Base-by-base conservation (phyloP, 495 filamentous ascomycete genomes). In the Daldinia concentrica region DNA sequence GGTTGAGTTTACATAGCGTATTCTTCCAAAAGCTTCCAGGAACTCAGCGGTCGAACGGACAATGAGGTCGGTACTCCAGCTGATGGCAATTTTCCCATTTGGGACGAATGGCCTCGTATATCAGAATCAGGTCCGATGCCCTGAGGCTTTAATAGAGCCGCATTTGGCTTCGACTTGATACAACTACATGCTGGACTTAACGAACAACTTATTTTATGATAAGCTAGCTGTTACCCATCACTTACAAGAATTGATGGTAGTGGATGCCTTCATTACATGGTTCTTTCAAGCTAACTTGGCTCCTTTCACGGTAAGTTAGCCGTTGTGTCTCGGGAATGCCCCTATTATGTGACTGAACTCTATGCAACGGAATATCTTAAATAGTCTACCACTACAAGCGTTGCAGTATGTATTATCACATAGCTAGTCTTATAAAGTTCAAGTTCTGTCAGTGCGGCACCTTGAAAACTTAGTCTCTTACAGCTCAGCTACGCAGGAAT, bases 101-200 rank as follows among this genome's bases (percentile, higher is more conserved):
- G 65, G 32, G 65, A 73, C 59, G 50, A 62, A 32, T 11, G 17
- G 24, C 43, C 7, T 26, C 45, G n/a, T 36, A 60, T 36, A 26
- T 36, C 36, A 48, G 15, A 26, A 56, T 37, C 26, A 66, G 6
- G 65, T 72, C 64, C 61, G 65, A 65, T 43, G 34, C n/a, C 27
- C 1, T 52, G 29, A 39, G 4, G 26, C 30, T 39, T 45, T 12
- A n/a, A 27, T 12, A 1, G 60, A 32, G 34, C 14, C 60, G 17
- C 59, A 50, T 72, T 62, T 69, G 43, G 41, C 66, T 69, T 66
- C 52, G 1, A 62, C 51, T 58, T 69, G 66, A 66, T 15, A 57
- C 62, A 66, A n/a, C 62, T 9, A 48, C 34, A 54, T 48, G 14
- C 32, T 59, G 14, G 30, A 27, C 43, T 48, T 5, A 56, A 43